Evolutionary conservation across 129 eudicot species (phyloP).

Genomic region (Helianthus tuberosus): DNA sequence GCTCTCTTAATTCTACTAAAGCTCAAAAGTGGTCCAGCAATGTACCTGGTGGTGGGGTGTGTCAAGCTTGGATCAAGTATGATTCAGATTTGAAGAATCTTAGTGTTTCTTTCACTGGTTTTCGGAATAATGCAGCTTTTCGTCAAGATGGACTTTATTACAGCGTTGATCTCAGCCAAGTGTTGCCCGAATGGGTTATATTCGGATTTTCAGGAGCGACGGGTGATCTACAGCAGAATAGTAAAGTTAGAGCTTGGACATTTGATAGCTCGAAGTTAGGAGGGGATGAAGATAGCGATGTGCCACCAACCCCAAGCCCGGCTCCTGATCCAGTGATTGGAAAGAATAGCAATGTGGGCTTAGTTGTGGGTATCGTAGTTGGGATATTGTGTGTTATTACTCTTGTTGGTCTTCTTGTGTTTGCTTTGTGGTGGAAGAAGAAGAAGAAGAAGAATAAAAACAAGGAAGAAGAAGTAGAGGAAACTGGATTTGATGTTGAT

Average conservation of each 20-base stretch:
- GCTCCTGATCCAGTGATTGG: neutral
- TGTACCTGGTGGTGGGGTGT: neutral
- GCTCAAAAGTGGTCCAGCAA: neutral
- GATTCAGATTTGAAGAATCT: neutral
- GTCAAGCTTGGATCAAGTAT: constrained; percentile 1
- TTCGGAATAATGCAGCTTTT: neutral
- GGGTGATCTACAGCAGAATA: neutral
- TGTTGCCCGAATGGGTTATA: constrained; percentile 3
- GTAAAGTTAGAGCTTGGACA: neutral
- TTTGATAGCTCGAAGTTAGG: neutral
- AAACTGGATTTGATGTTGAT: neutral
- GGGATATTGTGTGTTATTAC: constrained; percentile 2
- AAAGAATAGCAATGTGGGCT: neutral
- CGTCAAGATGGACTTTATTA: constrained; percentile 2
- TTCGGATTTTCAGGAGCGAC: neutral
- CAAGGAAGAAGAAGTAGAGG: neutral
- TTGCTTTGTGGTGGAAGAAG: constrained; percentile 19
- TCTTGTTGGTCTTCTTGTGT: neutral
- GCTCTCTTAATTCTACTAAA: neutral
- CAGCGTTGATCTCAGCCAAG: constrained; percentile 3
- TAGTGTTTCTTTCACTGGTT: constrained; percentile 3
- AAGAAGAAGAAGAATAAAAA: neutral
- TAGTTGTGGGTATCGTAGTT: constrained; percentile 17
- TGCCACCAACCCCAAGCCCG: neutral
- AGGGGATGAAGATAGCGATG: neutral